Conservation (phyloP, 148 eudicot species). For the Rhododendron williamsianum region DNA sequence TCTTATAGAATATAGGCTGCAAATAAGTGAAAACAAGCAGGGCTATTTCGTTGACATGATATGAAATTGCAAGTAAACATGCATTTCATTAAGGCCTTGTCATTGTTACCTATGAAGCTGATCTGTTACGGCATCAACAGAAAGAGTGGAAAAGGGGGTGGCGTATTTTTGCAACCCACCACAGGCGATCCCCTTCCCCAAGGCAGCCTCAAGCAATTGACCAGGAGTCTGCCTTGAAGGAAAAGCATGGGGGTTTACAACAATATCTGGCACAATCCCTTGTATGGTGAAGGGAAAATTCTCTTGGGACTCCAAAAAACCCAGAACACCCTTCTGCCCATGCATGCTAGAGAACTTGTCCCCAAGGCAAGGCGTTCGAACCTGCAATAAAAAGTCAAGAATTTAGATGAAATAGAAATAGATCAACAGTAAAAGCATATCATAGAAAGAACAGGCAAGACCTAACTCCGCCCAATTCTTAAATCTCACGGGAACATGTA, state of each 20-base stretch:
- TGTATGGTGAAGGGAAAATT: conserved; percentile 86
- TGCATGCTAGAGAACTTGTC: conserved; percentile 98
- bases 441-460: neutral
- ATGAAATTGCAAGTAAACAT: conserved; percentile 6
- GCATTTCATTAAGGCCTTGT: neutral
- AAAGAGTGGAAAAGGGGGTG: conserved; percentile 78
- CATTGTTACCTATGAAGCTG: conserved; percentile 77
- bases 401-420: neutral
- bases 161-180: conserved; percentile 72
- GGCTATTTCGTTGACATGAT: neutral
- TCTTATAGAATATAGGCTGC: neutral
- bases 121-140: conserved; percentile 80
- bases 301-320: conserved; percentile 80
- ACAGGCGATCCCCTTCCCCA: conserved; percentile 84
- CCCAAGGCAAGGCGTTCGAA: conserved; percentile 88
- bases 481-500: neutral
- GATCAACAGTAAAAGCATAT: neutral
- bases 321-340: conserved; percentile 96
- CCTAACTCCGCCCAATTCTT: neutral
- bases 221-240: conserved; percentile 97
- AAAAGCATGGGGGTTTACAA: conserved; percentile 95
- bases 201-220: conserved; percentile 84
- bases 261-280: conserved; percentile 96
- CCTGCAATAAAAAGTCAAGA: conserved; percentile 31
- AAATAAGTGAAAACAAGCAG: neutral